A percentile compares a stretch with the other conserved stretches of the same genome.
phyloP scores from a whole-genome alignment of 192 early-diverging fungal genomes.

The Coemansia sp. region DNA sequence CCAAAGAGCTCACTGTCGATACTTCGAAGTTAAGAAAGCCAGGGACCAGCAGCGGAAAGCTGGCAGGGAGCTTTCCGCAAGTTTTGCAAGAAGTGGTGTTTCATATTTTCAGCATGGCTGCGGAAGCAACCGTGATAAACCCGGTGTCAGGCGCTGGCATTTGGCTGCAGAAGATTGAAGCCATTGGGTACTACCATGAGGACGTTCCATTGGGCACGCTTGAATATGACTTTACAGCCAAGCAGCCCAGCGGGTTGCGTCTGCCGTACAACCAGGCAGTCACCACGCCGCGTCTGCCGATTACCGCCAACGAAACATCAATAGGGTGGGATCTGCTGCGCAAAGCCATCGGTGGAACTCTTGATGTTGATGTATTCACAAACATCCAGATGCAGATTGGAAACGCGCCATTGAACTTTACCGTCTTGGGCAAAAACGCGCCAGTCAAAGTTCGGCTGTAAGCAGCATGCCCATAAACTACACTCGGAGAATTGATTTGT shows the following conservation, averaged over 20 bases:
- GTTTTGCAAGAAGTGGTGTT: slow-evolving; percentile 36
- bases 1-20: slow-evolving; percentile 22
- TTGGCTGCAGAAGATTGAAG: slow-evolving; percentile 42
- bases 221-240: slow-evolving; percentile 31
- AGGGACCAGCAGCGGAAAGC: background rate
- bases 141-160: slow-evolving; percentile 41
- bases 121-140: slow-evolving; percentile 40
- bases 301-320: slow-evolving; percentile 40
- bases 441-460: slow-evolving; percentile 42
- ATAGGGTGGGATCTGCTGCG: slow-evolving; percentile 48
- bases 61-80: slow-evolving; percentile 8
- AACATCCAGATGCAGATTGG: slow-evolving; percentile 38
- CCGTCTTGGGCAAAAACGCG: slow-evolving; percentile 31
- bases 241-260: slow-evolving; percentile 18
- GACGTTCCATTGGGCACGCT: slow-evolving; percentile 34
- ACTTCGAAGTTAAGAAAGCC: slow-evolving; percentile 17
- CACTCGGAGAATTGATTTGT: background rate
- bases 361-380: slow-evolving; percentile 44
- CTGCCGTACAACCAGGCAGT: slow-evolving; percentile 24
- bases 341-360: slow-evolving; percentile 41
- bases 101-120: slow-evolving; percentile 34
- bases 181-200: slow-evolving; percentile 31
- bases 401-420: slow-evolving; percentile 38
- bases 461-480: no score
- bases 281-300: slow-evolving; percentile 36